Conservation (phyloP, 768 basidiomycete genomes). For the Panaeolus papilionaceus region DNA sequence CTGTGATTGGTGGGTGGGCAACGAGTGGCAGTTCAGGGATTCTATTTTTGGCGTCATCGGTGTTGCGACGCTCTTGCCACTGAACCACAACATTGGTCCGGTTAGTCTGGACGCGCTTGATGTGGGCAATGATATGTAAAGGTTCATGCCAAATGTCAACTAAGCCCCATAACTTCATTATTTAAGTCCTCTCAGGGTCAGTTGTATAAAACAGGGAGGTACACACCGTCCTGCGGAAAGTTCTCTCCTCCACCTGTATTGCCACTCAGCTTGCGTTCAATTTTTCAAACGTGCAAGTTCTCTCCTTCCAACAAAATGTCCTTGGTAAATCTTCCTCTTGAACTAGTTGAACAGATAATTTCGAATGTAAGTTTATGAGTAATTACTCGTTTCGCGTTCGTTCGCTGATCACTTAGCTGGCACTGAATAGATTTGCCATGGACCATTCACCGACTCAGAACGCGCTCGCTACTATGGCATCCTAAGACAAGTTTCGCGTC, state of each 20-base stretch:
- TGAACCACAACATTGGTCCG: conserved; percentile 8
- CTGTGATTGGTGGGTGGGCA: conserved; percentile 1
- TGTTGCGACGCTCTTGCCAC: not conserved
- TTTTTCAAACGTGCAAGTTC: not conserved
- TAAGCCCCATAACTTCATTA: not conserved
- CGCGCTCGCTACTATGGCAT: not conserved
- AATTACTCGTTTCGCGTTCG: not conserved
- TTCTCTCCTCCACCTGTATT: not conserved
- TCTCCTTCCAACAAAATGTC: not conserved
- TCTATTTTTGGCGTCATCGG: not conserved
- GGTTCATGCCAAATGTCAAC: not conserved
- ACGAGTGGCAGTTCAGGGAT: not conserved
- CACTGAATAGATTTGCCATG: not conserved
- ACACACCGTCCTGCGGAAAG: not conserved
- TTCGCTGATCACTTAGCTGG: not conserved
- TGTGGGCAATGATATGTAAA: not conserved
- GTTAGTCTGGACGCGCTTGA: not conserved
- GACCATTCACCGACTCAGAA: not conserved
- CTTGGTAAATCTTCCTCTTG: not conserved
- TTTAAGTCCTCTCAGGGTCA: not conserved
- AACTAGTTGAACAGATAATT: not conserved
- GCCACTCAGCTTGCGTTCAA: not conserved
- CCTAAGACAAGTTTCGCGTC: not conserved
- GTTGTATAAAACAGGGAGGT: not conserved
- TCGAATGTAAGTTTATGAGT: not conserved